Evolutionary conservation across 2,329 filamentous ascomycete species (phyloP).

Genomic region (Alternaria sp.): DNA sequence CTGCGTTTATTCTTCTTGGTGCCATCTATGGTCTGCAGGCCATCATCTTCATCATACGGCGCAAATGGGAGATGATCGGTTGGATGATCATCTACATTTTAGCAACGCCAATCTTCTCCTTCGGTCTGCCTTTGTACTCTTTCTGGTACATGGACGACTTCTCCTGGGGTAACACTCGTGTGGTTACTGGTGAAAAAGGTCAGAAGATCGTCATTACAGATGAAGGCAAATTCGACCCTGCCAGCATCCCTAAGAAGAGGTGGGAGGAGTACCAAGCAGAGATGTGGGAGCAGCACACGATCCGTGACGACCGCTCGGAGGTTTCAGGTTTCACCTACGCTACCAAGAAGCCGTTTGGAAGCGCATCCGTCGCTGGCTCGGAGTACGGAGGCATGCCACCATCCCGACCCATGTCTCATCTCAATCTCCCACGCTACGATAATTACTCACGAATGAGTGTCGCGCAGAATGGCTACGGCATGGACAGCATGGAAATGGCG

Average conservation of each 20-base stretch:
- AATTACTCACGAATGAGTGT: slow-evolving; percentile 59
- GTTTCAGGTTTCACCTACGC: slow-evolving; percentile 93
- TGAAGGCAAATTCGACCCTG: slow-evolving; percentile 96
- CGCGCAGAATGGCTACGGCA: slow-evolving; percentile 65
- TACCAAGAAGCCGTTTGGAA: slow-evolving; percentile 74
- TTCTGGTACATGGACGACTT: slow-evolving; percentile 99
- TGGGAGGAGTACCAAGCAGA: slow-evolving; percentile 99
- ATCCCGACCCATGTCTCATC: slow-evolving; percentile 66
- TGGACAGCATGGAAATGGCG: slow-evolving; percentile 70
- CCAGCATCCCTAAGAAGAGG: slow-evolving; percentile 93
- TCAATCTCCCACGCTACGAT: slow-evolving; percentile 64
- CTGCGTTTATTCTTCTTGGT: slow-evolving; percentile 86
- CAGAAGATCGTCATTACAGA: slow-evolving; percentile 93
- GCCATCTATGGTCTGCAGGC: slow-evolving; percentile 98
- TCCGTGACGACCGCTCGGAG: slow-evolving; percentile 81
- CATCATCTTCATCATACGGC: slow-evolving; percentile 93
- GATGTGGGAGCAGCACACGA: slow-evolving; percentile 95
- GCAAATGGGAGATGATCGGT: slow-evolving; percentile 99
- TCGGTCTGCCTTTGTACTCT: slow-evolving; percentile 87
- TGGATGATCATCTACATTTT: slow-evolving; percentile 98
- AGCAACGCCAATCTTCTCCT: slow-evolving; percentile 90
- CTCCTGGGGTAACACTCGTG: slow-evolving; percentile 98
- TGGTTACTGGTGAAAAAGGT: slow-evolving; percentile 92
- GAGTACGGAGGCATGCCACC: slow-evolving; percentile 69
- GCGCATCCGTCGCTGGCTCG: slow-evolving; percentile 56